Conservation (phyloP, 257 asterid species). For the Cordia subcordata region DNA sequence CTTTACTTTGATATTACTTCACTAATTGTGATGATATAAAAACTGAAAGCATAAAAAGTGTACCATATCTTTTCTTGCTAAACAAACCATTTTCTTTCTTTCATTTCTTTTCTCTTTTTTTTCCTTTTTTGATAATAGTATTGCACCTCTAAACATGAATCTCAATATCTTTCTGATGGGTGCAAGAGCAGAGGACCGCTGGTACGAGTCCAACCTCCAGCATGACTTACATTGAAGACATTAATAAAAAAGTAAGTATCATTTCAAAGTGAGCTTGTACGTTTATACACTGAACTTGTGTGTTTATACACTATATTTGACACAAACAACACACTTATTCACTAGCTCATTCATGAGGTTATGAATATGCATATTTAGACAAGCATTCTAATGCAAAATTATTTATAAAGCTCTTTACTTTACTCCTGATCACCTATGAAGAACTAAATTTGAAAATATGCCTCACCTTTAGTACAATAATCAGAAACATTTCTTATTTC, state of each 20-base stretch:
- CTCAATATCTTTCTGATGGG: too few species aligned
- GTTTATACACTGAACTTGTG: background rate
- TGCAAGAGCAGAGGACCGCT: too few species aligned
- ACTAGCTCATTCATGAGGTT: background rate
- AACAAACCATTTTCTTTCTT: too few species aligned
- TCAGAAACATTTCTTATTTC: constrained; percentile 21
- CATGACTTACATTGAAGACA: background rate
- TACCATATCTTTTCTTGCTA: too few species aligned
- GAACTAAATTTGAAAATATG: background rate
- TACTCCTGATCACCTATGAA: background rate
- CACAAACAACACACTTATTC: background rate
- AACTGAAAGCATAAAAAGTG: too few species aligned
- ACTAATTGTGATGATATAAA: too few species aligned
- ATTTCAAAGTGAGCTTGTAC: background rate
- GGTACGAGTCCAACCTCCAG: background rate
- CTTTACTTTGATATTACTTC: background rate
- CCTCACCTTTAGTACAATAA: background rate
- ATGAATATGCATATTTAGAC: background rate
- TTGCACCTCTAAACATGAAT: too few species aligned
- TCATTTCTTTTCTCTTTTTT: too few species aligned
- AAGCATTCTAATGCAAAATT: background rate
- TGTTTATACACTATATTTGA: background rate
- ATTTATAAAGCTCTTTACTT: background rate
- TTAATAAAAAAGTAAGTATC: background rate
- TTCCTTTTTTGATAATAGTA: too few species aligned